A percentile compares a stretch with the other conserved stretches of the same genome.
Evolutionary conservation across 768 basidiomycete genomes (phyloP).

Genomic region (Polyporus arcularius): DNA sequence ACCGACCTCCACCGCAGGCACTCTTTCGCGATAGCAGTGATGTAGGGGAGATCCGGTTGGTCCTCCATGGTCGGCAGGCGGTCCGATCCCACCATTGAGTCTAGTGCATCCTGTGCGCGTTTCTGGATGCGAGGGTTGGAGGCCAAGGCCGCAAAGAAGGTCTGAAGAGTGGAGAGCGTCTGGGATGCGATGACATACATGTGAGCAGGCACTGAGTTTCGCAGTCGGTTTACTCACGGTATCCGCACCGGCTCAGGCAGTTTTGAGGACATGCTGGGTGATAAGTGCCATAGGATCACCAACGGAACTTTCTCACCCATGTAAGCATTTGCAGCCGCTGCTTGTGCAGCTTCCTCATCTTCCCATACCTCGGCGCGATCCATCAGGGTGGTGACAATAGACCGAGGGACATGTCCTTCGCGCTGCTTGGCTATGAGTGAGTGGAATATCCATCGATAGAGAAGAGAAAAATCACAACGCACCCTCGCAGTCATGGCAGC

Average conservation of each 20-base stretch:
- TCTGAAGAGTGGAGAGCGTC: conserved; percentile 22
- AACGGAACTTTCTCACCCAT: background rate
- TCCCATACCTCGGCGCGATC: no score
- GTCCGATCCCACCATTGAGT: conserved; percentile 16
- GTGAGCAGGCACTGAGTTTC: no score
- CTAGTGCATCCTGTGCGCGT: conserved; percentile 30
- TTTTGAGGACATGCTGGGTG: background rate
- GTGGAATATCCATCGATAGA: no score
- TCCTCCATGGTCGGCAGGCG: conserved; percentile 19
- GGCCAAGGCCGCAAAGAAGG: conserved; percentile 28
- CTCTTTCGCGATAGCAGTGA: conserved; percentile 25
- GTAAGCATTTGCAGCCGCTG: background rate
- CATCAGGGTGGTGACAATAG: no score
- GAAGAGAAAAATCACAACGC: no score
- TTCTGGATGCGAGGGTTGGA: conserved; percentile 27
- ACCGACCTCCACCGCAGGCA: conserved; percentile 24
- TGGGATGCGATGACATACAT: background rate
- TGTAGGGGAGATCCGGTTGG: conserved; percentile 20
- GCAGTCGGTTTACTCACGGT: conserved; percentile 1
- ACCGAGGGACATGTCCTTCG: no score
- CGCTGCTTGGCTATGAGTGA: no score
- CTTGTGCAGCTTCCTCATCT: no score
- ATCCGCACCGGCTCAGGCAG: conserved; percentile 2
- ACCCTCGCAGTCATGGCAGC: no score
- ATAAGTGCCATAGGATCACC: background rate